These are phyloP conservation scores for Hypoxylon trugodes DNA, from an alignment of 495 filamentous ascomycete genomes.

Conservation along the genomic window DNA sequence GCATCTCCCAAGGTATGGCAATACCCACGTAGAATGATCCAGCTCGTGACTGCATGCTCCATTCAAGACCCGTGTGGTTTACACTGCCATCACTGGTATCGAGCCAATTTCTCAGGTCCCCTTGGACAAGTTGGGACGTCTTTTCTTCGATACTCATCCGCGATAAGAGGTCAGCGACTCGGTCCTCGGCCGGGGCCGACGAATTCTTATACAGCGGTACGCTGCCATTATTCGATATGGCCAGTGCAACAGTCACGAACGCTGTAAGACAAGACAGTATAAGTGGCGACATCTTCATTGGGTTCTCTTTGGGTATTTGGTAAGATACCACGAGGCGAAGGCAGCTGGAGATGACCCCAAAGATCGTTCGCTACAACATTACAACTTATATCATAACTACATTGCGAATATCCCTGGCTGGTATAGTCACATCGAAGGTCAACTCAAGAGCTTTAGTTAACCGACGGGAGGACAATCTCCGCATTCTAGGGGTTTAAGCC, in stretches of 20 bases:
- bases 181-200: constrained; percentile 63
- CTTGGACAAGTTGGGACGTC: constrained; percentile 70
- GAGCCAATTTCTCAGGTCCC: constrained; percentile 77
- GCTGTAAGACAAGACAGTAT: constrained; percentile 6
- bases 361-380: neutral
- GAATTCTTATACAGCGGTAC: constrained; percentile 67
- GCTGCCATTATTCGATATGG: constrained; percentile 13
- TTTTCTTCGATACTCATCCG: constrained; percentile 78
- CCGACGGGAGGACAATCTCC: constrained; percentile 26
- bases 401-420: constrained; percentile 9
- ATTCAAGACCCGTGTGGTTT: constrained; percentile 70
- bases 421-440: constrained; percentile 20
- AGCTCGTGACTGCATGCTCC: constrained; percentile 68
- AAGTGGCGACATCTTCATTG: constrained; percentile 12
- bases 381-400: constrained; percentile 16
- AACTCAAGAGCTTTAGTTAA: constrained; percentile 1
- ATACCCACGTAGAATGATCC: constrained; percentile 76
- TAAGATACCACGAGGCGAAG: neutral
- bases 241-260: constrained; percentile 4
- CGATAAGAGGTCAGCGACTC: constrained; percentile 69
- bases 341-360: neutral
- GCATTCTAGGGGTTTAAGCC: constrained; percentile 6
- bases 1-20: constrained; percentile 67
- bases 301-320: neutral
- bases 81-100: constrained; percentile 64